Evolutionary conservation across 441 rosid species (phyloP).

Genomic region (Gossypium davidsonii): DNA sequence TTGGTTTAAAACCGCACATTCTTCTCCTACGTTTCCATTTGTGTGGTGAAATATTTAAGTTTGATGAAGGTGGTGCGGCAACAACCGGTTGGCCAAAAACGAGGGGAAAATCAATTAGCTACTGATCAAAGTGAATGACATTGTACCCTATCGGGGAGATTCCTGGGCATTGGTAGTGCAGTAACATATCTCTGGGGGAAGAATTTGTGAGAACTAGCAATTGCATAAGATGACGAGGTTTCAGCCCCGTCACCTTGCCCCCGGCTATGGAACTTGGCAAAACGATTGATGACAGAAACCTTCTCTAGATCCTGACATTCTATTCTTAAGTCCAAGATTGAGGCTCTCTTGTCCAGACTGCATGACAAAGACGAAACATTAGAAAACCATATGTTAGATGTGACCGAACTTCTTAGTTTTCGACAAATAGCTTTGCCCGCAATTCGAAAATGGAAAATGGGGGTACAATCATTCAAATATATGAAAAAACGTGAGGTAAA

Average conservation of each 20-base stretch:
- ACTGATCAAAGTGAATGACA: constrained; percentile 70
- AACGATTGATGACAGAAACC: constrained; percentile 75
- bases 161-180: constrained; percentile 61
- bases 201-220: constrained; percentile 33
- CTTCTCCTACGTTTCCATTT: constrained; percentile 18
- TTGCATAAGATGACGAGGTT: constrained; percentile 37
- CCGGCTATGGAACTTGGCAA: constrained; percentile 75
- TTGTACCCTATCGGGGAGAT: constrained; percentile 75
- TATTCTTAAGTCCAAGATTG: constrained; percentile 55
- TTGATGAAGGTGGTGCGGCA: constrained; percentile 12
- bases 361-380: constrained; percentile 14
- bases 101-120: constrained; percentile 28
- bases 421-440: not conserved
- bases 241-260: constrained; percentile 41
- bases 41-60: constrained; percentile 22
- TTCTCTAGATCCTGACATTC: constrained; percentile 77
- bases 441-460: too few species aligned
- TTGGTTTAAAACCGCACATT: constrained; percentile 4
- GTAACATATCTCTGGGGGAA: constrained; percentile 59
- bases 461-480: not conserved
- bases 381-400: not conserved
- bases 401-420: not conserved
- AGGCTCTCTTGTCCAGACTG: constrained; percentile 68
- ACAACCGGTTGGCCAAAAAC: constrained; percentile 22
- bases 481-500: not conserved